Conservation (phyloP, 1,284 basidiomycete genomes). For the Thecaphora frezii region DNA sequence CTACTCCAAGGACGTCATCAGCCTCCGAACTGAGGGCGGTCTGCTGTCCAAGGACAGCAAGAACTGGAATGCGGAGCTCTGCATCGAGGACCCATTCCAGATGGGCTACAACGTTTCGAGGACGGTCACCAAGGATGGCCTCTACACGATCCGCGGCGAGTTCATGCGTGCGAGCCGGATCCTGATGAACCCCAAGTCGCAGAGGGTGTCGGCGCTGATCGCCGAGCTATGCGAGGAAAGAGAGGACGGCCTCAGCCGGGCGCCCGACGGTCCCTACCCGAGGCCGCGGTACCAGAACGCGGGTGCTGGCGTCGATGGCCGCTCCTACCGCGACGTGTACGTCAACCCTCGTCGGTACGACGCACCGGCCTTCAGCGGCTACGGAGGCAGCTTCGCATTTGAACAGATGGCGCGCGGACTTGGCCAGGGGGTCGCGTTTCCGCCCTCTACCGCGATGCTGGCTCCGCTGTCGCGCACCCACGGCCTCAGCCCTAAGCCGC, state of each 20-base stretch:
- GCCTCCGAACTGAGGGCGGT: conserved; percentile 75
- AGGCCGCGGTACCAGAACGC: conserved; percentile 20
- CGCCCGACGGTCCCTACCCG: conserved; percentile 42
- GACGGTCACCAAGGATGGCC: conserved; percentile 92
- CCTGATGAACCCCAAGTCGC: conserved; percentile 41
- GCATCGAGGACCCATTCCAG: conserved; percentile 87
- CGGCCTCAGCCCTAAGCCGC: conserved; percentile 44
- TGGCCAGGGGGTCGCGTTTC: conserved; percentile 43
- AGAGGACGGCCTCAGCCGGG: conserved; percentile 53
- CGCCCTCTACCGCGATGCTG: conserved; percentile 52
- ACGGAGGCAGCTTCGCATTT: conserved; percentile 52
- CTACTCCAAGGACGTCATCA: conserved; percentile 88
- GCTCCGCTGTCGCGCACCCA: conserved; percentile 50
- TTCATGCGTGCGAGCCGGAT: conserved; percentile 89
- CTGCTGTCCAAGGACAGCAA: conserved; percentile 85
- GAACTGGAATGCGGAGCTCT: conserved; percentile 82
- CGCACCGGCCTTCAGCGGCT: conserved; percentile 22
- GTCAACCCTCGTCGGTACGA: conserved; percentile 32
- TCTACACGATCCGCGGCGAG: conserved; percentile 95
- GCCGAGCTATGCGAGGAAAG: conserved; percentile 56
- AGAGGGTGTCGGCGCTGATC: conserved; percentile 44
- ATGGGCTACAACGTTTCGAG: conserved; percentile 90
- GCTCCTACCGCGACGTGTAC: conserved; percentile 29
- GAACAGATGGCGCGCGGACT: conserved; percentile 55
- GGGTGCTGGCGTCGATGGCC: conserved; percentile 15